phyloP scores from a whole-genome alignment of 768 basidiomycete species.

The Thelephora aurantiotincta region DNA sequence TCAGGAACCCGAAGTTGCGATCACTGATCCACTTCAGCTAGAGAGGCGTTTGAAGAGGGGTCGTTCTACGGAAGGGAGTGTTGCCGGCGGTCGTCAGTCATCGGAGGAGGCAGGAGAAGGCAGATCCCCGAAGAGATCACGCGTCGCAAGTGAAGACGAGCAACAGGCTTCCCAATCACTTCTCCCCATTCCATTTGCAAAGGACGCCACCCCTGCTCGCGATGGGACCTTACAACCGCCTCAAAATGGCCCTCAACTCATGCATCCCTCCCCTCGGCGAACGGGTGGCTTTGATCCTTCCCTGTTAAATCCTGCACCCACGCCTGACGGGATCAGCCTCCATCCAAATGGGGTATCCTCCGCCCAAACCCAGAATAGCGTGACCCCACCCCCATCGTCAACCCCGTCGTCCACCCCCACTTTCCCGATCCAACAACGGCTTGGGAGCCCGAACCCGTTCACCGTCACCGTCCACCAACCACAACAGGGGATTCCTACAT shows the following conservation, averaged over 20 bases:
- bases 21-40: constrained; percentile 62
- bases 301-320: constrained; percentile 37
- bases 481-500: background rate
- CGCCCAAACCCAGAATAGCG: constrained; percentile 12
- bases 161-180: constrained; percentile 1
- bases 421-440: background rate
- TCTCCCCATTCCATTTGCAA: constrained; percentile 3
- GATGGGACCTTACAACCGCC: background rate
- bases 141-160: constrained; percentile 20
- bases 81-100: constrained; percentile 29
- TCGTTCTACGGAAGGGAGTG: constrained; percentile 40
- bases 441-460: background rate
- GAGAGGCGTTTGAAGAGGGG: constrained; percentile 67
- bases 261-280: constrained; percentile 18
- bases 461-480: background rate
- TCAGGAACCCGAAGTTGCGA: constrained; percentile 49
- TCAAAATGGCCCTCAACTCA: constrained; percentile 17
- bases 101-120: constrained; percentile 36
- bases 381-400: constrained; percentile 1
- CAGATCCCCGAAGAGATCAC: constrained; percentile 44
- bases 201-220: background rate
- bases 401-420: background rate
- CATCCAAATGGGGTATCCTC: constrained; percentile 8
- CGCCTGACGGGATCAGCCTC: too few relatives aligned
- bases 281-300: constrained; percentile 33